Percentiles rank a stretch among this genome's conserved stretches.
Evolutionary conservation across 176 grass and related monocot genomes (phyloP).

Genomic region (Guadua angustifolia): DNA sequence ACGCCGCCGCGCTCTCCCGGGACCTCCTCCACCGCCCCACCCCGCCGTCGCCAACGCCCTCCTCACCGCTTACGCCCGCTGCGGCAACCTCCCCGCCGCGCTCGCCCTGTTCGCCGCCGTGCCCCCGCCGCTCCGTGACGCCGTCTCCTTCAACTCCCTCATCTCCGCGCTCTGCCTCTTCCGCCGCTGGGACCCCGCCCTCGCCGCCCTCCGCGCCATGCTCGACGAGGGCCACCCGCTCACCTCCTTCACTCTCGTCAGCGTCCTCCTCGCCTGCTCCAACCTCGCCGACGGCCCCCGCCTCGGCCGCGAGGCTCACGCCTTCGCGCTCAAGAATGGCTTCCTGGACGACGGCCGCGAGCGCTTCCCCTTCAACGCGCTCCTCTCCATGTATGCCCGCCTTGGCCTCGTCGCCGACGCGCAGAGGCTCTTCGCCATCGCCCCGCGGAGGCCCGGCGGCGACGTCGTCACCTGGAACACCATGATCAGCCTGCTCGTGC

Average conservation of each 20-base stretch:
- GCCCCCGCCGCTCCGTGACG: slow-evolving; percentile 35
- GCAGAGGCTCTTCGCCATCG: slow-evolving; percentile 52
- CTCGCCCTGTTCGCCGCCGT: slow-evolving; percentile 60
- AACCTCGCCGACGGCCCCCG: slow-evolving; percentile 48
- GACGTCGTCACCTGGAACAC: slow-evolving; percentile 82
- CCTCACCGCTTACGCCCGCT: slow-evolving; percentile 64
- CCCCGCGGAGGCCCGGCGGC: background rate
- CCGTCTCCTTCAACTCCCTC: slow-evolving; percentile 72
- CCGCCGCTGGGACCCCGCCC: slow-evolving; percentile 51
- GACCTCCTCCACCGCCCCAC: slow-evolving; percentile 41
- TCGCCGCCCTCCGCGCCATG: slow-evolving; percentile 49
- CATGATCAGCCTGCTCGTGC: slow-evolving; percentile 78
- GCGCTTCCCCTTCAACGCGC: slow-evolving; percentile 70
- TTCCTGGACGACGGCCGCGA: slow-evolving; percentile 48
- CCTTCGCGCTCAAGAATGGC: slow-evolving; percentile 60
- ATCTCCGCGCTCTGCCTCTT: slow-evolving; percentile 77
- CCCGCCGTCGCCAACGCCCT: slow-evolving; percentile 46
- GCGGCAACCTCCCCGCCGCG: slow-evolving; percentile 49
- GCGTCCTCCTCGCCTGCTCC: slow-evolving; percentile 77
- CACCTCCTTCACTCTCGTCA: slow-evolving; percentile 85
- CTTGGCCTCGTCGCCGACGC: slow-evolving; percentile 68
- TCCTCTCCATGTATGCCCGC: slow-evolving; percentile 92
- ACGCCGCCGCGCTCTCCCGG: slow-evolving; percentile 41
- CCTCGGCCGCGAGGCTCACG: slow-evolving; percentile 74
- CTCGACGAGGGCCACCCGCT: slow-evolving; percentile 45